Evolutionary conservation across 768 basidiomycete genomes (phyloP), one percentile per base, ranked within the genome.

Genomic region (Lactifluus hygrophoroides): DNA sequence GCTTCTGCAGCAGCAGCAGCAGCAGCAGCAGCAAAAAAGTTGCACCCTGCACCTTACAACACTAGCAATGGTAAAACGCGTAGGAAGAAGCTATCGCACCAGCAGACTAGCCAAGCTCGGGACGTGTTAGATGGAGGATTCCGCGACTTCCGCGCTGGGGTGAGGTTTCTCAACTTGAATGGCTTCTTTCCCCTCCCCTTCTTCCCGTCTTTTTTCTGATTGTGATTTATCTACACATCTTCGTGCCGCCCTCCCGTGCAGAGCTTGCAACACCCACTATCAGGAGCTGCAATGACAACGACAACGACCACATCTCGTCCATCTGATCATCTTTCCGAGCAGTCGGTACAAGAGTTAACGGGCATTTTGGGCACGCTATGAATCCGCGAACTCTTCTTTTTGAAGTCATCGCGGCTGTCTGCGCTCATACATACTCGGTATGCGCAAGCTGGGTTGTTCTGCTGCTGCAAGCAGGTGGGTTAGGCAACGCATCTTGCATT

Each of bases 51-150:
- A 2, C 21, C 32, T 11, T 25, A 25, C 25, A 21, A n/a, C 23
- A n/a, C 8, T 16, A 5, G 19, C 47, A 27, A 28, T 7, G 37
- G 40, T 3, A 42, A 35, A 32, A 28, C 6, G 21, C 51, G 45
- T 40, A 55, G 32, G 17, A 54, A 54, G 42, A 37, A 48, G 17
- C 52, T 53, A 13, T 53, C 58, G 38, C 58, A 37, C 17, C 46
- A 44, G 16, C 51, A 59, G 40, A 21, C 52, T 25, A 21, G 25
- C 38, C 30, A 59, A 49, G 52, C 40, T 7, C 52, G 58, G 4
- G 47, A 59, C 47, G 27, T 43, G 14, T 40, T 59, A 17, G 47
- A 59, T 17, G 40, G 52, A 21, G 52, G 54, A 37, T 59, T 54
- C 48, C 52, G 47, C 21, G 58, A 48, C 5, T 46, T 52, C 14